Evolutionary conservation across 108 stramenopile genomes (phyloP), one percentile per base, ranked within the genome.

Genomic region (Cyclotella sp.): DNA sequence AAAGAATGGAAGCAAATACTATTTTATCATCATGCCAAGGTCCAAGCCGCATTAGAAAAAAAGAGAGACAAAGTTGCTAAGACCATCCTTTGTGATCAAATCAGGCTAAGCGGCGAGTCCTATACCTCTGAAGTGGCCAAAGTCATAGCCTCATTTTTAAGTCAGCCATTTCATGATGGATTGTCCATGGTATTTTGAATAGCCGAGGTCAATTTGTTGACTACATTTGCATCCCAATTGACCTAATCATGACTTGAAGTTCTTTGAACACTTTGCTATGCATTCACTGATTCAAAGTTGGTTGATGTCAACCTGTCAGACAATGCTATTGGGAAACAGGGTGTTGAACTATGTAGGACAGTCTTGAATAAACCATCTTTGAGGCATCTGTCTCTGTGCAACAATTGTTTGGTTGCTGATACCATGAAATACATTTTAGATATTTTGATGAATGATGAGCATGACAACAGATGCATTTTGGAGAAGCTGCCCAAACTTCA

Each of bases 241-340:
- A 83, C 83, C 18, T 79, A 66, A 43, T 63, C 77, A 79, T 83
- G 81, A 63, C 26, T 86, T 39, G 54, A 73, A 18, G 81, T 83
- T 15, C 65, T 86, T 9, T 45, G 61, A 47, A 71, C 74, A 9
- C 76, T 86, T 18, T 84, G 82, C 53, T 71, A 81, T 73, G 81
- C 81, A 21, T 86, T 86, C 52, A 68, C 42, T 29, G 69, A 81
- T 44, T 70, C 79, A 24, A 21, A 75, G 14, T 76, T 87, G 30
- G 68, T 73, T 0, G 75, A 83, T 27, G 84, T 84, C 12, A 65
- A 85, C 59, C 28, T 85, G 51, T 79, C 81, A 49, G 84, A 87
- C 39, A 87, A 87, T 72, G 86, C 86, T 30, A 67, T 87, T 55
- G 86, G 86, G 0, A 34, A 70, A 21, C 81, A 87, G 78, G 86